Evolutionary conservation across 345 rosid species (phyloP).

Genomic region (Firmiana major): DNA sequence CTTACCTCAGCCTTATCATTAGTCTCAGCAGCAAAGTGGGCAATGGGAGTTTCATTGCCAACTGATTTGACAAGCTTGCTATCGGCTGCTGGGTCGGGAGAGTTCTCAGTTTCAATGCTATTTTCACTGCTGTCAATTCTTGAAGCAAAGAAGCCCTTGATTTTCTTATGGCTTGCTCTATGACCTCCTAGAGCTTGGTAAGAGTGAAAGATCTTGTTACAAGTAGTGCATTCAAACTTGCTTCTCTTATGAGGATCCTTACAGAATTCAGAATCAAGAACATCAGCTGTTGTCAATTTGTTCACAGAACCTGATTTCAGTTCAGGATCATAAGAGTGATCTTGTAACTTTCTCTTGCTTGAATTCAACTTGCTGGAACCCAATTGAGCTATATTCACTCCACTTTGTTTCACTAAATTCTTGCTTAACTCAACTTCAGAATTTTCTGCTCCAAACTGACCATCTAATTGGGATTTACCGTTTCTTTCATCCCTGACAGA

Average conservation of each 20-base stretch:
- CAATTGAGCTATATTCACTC: conserved; percentile 13
- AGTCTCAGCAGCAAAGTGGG: not conserved
- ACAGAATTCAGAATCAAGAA: conserved; percentile 18
- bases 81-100: conserved; percentile 21
- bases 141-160: conserved; percentile 31
- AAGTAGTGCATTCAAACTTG: conserved; percentile 63
- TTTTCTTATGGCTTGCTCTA: conserved; percentile 67
- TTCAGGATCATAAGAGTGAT: conserved; percentile 22
- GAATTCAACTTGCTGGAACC: conserved; percentile 9
- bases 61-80: conserved; percentile 19
- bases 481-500: not conserved
- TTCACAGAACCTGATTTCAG: conserved; percentile 21
- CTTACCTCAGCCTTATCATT: conserved; percentile 23
- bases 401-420: conserved; percentile 17
- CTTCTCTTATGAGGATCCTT: conserved; percentile 26
- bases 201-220: conserved; percentile 61
- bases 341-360: conserved; percentile 23
- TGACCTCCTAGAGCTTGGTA: conserved; percentile 95
- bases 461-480: conserved; percentile 12
- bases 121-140: conserved; percentile 33
- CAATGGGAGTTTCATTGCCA: conserved; percentile 11
- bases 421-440: conserved; percentile 15
- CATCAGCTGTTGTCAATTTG: conserved; percentile 7
- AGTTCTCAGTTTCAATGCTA: conserved; percentile 26
- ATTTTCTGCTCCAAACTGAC: conserved; percentile 16